Evolutionary conservation across 192 early-diverging fungal genomes (phyloP).

Genomic region (Obelidium mucronatum): DNA sequence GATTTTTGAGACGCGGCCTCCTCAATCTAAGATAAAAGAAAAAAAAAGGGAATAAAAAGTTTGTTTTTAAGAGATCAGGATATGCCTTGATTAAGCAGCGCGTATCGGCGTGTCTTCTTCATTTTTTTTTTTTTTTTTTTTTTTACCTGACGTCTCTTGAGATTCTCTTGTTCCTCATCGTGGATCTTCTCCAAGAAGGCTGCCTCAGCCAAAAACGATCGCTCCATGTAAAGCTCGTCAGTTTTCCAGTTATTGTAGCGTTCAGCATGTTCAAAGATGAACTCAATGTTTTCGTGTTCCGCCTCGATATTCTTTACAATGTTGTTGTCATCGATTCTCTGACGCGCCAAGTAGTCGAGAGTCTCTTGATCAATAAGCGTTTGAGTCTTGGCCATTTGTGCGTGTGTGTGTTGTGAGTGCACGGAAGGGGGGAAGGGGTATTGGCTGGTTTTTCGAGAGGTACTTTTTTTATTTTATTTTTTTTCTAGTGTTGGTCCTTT

Average conservation of each 20-base stretch:
- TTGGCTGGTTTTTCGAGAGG: too few relatives aligned
- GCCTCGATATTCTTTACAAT: slow-evolving; percentile 21
- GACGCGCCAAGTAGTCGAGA: slow-evolving; percentile 20
- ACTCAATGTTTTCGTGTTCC: slow-evolving; percentile 40
- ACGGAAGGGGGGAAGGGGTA: too few relatives aligned
- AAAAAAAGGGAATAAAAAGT: neutral
- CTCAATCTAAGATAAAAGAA: slow-evolving; percentile 6
- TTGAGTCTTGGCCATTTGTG: too few relatives aligned
- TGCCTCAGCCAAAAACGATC: slow-evolving; percentile 28
- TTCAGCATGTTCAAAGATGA: slow-evolving; percentile 38
- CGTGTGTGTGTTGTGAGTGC: too few relatives aligned
- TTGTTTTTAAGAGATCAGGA: too few relatives aligned
- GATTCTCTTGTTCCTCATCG: slow-evolving; percentile 39
- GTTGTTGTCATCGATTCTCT: slow-evolving; percentile 8
- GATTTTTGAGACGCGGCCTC: slow-evolving; percentile 29
- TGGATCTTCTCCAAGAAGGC: slow-evolving; percentile 35
- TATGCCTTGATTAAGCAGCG: neutral
- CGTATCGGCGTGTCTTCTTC: neutral
- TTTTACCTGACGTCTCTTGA: slow-evolving; percentile 35
- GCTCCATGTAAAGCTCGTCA: slow-evolving; percentile 40
- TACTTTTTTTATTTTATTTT: too few relatives aligned
- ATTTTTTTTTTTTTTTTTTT: too few relatives aligned
- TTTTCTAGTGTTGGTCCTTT: too few relatives aligned
- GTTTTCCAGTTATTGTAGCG: slow-evolving; percentile 44
- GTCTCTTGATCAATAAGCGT: slow-evolving; percentile 39